Base-by-base conservation (phyloP, 306 rosid genomes). In the Rosa persica region DNA sequence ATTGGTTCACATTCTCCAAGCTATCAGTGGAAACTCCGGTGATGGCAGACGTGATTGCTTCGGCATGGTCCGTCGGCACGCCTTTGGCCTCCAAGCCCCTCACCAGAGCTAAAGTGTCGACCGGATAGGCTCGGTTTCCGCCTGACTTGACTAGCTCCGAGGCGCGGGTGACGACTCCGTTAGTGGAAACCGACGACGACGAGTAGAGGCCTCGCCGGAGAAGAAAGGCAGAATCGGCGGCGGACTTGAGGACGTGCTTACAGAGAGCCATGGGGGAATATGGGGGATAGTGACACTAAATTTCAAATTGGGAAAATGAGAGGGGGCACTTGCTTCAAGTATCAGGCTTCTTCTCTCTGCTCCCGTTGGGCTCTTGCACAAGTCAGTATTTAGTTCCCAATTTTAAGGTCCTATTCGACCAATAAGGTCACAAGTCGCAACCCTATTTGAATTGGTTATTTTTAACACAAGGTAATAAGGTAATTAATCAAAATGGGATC, bases 41-140 rank as follows among this genome's bases (percentile, higher is more conserved):
- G 7, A 90, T 80, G 1, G 89, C 88, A 22, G 86, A 77, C 19
- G 90, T 88, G 57, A 90, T 88, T 0, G 90, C 94, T 78, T 90
- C 94, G 6, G 94, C 92, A 57, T 90, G 94, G 73, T 80, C 82
- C 12, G 92, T 73, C 8, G 92, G 92, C 9, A 88, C 69, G 1
- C 92, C 94, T 1, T 88, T 49, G 6, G 89, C 86, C 25, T 90
- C 94, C 72, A 90, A 86, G 55, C 83, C 76, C 83, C 92, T 82
- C 6, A 86, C 94, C 82, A 90, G 81, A 46, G 85, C 88, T 8
- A 85, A 82, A 11, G 94, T 88, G 64, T 90, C 90, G 4, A 90
- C 89, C 22, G 88, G 87, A 82, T 88, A 90, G 4, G 88, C 89
- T 19, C 87, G 94, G 23, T 83, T 86, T 23, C 80, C 82, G 76